Percentiles rank a stretch among this genome's conserved stretches.
Evolutionary conservation across 495 filamentous ascomycete species (phyloP).

Genomic region (Penicillium angulare): DNA sequence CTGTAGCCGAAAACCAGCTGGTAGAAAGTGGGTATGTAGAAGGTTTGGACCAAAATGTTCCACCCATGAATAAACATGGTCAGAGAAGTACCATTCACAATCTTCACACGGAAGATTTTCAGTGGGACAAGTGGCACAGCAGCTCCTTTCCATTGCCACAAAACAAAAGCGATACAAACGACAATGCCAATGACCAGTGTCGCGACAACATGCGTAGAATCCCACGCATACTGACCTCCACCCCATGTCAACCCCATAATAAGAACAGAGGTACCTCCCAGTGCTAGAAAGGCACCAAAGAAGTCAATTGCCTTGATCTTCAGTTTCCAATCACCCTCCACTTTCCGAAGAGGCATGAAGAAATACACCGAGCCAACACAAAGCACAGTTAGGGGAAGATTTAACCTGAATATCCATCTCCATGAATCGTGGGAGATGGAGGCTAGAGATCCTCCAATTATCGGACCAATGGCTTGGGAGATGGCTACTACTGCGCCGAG

Average conservation of each 20-base stretch:
- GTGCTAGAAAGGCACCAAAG: conserved; percentile 33
- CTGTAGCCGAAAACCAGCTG: conserved; percentile 54
- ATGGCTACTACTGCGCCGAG: conserved; percentile 54
- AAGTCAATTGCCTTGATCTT: conserved; percentile 53
- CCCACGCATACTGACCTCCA: conserved; percentile 51
- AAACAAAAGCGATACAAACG: conserved; percentile 42
- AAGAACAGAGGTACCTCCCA: conserved; percentile 46
- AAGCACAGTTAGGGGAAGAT: conserved; percentile 45
- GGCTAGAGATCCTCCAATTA: conserved; percentile 53
- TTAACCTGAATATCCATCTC: conserved; percentile 58
- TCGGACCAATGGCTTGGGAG: conserved; percentile 53
- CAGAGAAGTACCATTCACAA: conserved; percentile 51
- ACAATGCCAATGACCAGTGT: conserved; percentile 46
- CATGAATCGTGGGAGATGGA: conserved; percentile 41
- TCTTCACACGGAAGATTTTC: conserved; percentile 48
- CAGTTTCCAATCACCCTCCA: conserved; percentile 47
- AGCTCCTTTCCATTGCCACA: conserved; percentile 50
- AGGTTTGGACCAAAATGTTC: conserved; percentile 54
- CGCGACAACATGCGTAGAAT: conserved; percentile 46
- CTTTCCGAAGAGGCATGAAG: conserved; percentile 49
- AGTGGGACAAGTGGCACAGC: conserved; percentile 33
- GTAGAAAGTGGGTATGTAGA: conserved; percentile 57
- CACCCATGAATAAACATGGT: conserved; percentile 57
- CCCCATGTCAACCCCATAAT: conserved; percentile 52
- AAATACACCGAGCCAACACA: conserved; percentile 50